phyloP scores from a whole-genome alignment of 2,329 filamentous ascomycete genomes.

The Coniochaeta sp. region DNA sequence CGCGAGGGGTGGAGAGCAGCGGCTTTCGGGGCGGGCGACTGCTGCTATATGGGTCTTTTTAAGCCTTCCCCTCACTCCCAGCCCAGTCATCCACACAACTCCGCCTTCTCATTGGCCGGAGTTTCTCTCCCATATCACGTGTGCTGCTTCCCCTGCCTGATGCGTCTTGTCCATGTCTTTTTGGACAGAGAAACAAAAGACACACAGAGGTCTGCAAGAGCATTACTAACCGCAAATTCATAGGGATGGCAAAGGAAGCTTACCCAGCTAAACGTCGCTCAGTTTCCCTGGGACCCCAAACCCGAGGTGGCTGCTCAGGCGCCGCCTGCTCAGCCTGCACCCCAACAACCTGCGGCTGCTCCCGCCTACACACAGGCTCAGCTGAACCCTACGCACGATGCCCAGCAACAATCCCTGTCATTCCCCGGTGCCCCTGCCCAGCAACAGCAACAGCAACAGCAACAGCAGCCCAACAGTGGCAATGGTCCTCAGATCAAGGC shows the following conservation, averaged over 20 bases:
- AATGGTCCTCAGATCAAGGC: slow-evolving; percentile 21
- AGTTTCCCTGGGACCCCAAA: slow-evolving; percentile 93
- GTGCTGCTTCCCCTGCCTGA: not conserved
- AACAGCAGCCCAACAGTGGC: too few relatives aligned
- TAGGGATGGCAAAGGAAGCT: slow-evolving; percentile 95
- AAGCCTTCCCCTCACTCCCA: slow-evolving; percentile 23
- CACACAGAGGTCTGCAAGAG: too few relatives aligned
- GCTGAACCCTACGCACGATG: slow-evolving; percentile 25
- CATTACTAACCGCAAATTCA: not conserved
- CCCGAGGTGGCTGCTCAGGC: slow-evolving; percentile 33
- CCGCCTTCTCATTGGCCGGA: slow-evolving; percentile 18
- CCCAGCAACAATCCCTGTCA: slow-evolving; percentile 17
- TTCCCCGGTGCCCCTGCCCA: slow-evolving; percentile 16
- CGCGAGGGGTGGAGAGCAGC: slow-evolving; percentile 29
- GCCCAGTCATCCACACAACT: slow-evolving; percentile 8
- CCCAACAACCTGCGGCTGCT: slow-evolving; percentile 20
- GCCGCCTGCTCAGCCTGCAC: slow-evolving; percentile 35
- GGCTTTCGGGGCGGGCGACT: slow-evolving; percentile 34
- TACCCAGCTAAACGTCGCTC: slow-evolving; percentile 73
- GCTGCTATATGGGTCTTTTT: slow-evolving; percentile 52
- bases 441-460: slow-evolving; percentile 16
- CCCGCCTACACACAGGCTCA: slow-evolving; percentile 25
- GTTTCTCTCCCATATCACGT: slow-evolving; percentile 13
- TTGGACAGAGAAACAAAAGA: too few relatives aligned
- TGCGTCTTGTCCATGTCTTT: too few relatives aligned